Evolutionary conservation across 768 basidiomycete genomes (phyloP).

Genomic region (Rhizopogon vulgaris): DNA sequence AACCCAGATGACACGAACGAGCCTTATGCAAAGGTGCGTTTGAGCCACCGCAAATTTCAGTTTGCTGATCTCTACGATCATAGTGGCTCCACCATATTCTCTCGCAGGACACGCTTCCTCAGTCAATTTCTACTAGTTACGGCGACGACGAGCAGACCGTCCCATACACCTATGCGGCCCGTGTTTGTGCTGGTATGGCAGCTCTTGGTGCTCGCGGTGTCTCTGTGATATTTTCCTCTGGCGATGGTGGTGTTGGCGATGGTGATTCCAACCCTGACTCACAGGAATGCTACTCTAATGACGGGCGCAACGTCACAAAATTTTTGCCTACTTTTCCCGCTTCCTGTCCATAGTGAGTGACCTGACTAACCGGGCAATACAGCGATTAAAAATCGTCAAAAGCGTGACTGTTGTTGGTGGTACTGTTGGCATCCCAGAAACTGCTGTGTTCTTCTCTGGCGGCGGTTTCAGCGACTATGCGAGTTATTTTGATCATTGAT

Average conservation of each 20-base stretch:
- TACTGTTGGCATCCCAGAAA: slow-evolving; percentile 54
- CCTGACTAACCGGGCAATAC: not conserved
- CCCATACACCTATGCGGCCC: slow-evolving; percentile 49
- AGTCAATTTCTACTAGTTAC: slow-evolving; percentile 68
- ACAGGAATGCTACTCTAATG: slow-evolving; percentile 52
- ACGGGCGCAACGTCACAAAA: slow-evolving; percentile 43
- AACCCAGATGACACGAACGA: slow-evolving; percentile 42
- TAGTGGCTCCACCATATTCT: slow-evolving; percentile 64
- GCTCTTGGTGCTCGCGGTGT: slow-evolving; percentile 63
- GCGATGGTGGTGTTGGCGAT: slow-evolving; percentile 68
- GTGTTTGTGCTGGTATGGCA: slow-evolving; percentile 58
- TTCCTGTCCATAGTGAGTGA: slow-evolving; percentile 46
- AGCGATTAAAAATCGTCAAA: not conserved
- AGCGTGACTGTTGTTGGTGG: slow-evolving; percentile 74
- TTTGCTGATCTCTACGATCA: not conserved
- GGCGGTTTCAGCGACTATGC: slow-evolving; percentile 73
- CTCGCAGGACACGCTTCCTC: slow-evolving; percentile 38
- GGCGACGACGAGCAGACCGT: slow-evolving; percentile 74
- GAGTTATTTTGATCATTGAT: slow-evolving; percentile 11
- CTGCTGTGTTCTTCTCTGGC: slow-evolving; percentile 55
- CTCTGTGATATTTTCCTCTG: slow-evolving; percentile 58
- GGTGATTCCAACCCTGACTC: slow-evolving; percentile 45
- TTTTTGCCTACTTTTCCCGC: slow-evolving; percentile 64
- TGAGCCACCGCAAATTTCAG: not conserved
- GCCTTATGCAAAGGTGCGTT: slow-evolving; percentile 38